Conservation (phyloP, 2,329 filamentous ascomycete genomes). For the Sclerotinia trifoliorum region DNA sequence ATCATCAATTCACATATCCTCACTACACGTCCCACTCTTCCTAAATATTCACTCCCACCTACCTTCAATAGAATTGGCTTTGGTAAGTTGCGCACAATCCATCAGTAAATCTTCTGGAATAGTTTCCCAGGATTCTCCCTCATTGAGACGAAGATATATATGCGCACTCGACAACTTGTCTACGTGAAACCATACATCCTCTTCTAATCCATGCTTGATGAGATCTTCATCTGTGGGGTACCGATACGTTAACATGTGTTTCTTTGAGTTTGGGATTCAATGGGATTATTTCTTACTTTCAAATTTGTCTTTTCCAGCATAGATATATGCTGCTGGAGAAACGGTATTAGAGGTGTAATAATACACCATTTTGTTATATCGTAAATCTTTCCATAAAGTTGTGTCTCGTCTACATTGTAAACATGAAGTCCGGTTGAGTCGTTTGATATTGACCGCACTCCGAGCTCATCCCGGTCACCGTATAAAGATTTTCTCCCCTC, state of each 20-base stretch:
- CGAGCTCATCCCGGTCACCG: constrained; percentile 30
- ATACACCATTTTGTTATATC: constrained; percentile 70
- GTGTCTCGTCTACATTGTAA: not conserved
- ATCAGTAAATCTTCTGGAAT: constrained; percentile 72
- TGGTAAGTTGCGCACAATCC: constrained; percentile 95
- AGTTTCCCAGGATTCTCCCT: constrained; percentile 78
- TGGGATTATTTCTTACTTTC: constrained; percentile 67
- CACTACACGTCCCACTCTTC: constrained; percentile 4
- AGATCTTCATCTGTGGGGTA: constrained; percentile 78
- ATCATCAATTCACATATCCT: constrained; percentile 19
- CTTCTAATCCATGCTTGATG: constrained; percentile 90
- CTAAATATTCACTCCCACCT: constrained; percentile 42
- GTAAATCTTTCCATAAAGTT: constrained; percentile 31
- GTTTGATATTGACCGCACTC: constrained; percentile 37
- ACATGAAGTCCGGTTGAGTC: not conserved
- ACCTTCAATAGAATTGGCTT: constrained; percentile 96
- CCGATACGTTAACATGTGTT: constrained; percentile 19
- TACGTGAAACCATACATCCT: constrained; percentile 98
- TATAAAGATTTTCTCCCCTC: constrained; percentile 28
- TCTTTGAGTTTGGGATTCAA: not conserved
- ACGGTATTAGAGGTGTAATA: constrained; percentile 90
- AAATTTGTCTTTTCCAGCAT: constrained; percentile 98
- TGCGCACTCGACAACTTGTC: constrained; percentile 97
- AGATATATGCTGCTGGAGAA: constrained; percentile 79
- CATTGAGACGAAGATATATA: constrained; percentile 83